These are phyloP conservation scores for Haplosporangium sp. DNA, from an alignment of 371 early-diverging fungal genomes.

Conservation along the genomic window DNA sequence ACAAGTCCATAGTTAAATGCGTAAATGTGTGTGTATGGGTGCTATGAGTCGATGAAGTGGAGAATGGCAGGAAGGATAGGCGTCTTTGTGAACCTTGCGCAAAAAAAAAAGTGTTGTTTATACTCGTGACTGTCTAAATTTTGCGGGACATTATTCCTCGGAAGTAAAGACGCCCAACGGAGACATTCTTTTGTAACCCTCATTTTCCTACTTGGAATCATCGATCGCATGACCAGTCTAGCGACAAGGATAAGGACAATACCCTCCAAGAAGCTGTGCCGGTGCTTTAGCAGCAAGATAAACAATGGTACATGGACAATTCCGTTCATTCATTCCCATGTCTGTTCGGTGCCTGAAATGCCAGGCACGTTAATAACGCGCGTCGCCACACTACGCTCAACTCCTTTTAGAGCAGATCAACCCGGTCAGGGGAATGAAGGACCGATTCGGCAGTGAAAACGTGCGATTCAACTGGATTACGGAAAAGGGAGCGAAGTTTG, in stretches of 20 bases:
- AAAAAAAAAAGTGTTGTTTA: conserved; percentile 1
- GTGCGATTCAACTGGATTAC: conserved; percentile 56
- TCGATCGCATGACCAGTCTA: conserved; percentile 15
- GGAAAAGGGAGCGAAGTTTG: conserved; percentile 48
- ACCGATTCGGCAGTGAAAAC: conserved; percentile 59
- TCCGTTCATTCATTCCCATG: not conserved
- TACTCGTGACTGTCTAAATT: conserved; percentile 25
- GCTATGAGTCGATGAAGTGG: conserved; percentile 1
- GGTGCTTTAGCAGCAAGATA: conserved; percentile 30
- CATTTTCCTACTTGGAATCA: not conserved
- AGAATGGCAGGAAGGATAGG: too few relatives aligned
- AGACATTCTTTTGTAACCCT: not conserved
- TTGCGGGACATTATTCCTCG: not conserved
- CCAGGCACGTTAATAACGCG: not conserved
- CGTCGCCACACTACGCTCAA: not conserved
- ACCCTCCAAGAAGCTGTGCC: conserved; percentile 14
- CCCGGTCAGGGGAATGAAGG: conserved; percentile 67
- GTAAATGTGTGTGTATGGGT: conserved; percentile 1
- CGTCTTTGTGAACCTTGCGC: not conserved
- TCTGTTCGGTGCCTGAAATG: not conserved
- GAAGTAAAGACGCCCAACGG: too few relatives aligned
- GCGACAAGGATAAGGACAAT: conserved; percentile 8
- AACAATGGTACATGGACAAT: conserved; percentile 18
- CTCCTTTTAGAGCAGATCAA: conserved; percentile 23
- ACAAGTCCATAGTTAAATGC: conserved; percentile 73